phyloP scores from a whole-genome alignment of 2,329 filamentous ascomycete genomes.

The Fusarium mangiferae region DNA sequence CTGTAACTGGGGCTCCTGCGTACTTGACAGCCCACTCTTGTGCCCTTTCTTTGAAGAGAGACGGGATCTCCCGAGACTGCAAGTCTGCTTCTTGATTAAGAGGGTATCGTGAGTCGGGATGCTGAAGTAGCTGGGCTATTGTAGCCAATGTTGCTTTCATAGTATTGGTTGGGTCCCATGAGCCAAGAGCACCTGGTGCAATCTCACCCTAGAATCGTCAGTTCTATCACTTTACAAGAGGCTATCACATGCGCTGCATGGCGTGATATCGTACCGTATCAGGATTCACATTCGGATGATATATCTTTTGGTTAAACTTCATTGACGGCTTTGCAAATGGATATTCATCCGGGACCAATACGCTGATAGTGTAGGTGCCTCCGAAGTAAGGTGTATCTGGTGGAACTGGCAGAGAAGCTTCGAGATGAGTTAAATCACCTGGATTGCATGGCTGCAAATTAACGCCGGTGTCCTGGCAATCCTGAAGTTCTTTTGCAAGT shows the following conservation, averaged over 20 bases:
- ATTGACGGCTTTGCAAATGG: background rate
- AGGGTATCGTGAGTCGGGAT: rapidly evolving
- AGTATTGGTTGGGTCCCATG: background rate
- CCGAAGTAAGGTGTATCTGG: background rate
- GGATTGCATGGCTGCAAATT: rapidly evolving
- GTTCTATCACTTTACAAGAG: rapidly evolving
- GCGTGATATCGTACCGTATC: background rate
- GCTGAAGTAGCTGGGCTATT: background rate
- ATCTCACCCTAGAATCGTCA: background rate
- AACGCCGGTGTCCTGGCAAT: background rate
- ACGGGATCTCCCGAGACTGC: background rate
- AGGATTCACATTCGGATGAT: background rate
- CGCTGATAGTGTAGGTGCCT: background rate
- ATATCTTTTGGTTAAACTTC: background rate
- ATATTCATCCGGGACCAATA: background rate
- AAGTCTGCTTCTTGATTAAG: background rate
- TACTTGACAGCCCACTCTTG: background rate
- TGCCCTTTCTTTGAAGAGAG: background rate
- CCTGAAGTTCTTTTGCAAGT: background rate
- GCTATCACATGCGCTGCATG: rapidly evolving
- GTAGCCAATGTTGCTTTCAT: background rate
- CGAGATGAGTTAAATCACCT: background rate
- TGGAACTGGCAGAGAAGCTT: background rate
- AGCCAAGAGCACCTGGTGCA: background rate
- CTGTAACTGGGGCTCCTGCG: background rate